A percentile compares a stretch with the other conserved stretches of the same genome.
These are phyloP conservation scores for Desmodesmus armatus DNA, from an alignment of 139 green algal genomes.

Conservation along the genomic window DNA sequence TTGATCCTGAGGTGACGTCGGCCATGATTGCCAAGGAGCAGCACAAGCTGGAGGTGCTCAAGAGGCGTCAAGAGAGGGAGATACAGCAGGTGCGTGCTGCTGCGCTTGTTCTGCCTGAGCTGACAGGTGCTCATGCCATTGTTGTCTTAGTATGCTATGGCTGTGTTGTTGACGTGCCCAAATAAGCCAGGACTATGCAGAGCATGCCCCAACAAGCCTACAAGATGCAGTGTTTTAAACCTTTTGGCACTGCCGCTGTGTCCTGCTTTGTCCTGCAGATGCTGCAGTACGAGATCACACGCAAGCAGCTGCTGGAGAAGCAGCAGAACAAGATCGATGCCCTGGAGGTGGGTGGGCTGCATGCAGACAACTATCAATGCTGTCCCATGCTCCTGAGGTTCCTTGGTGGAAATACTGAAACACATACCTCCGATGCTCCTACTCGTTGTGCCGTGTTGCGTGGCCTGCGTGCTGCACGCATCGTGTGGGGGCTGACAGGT, in stretches of 20 bases:
- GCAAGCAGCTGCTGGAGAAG: conserved; percentile 77
- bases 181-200: too few relatives aligned
- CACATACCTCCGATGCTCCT: too few relatives aligned
- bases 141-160: neutral
- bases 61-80: conserved; percentile 82
- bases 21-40: conserved; percentile 79
- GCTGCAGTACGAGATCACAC: conserved; percentile 75
- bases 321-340: conserved; percentile 71
- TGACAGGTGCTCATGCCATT: neutral
- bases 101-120: neutral
- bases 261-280: conserved; percentile 58
- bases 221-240: neutral
- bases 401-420: neutral
- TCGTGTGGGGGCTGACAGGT: too few relatives aligned
- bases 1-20: conserved; percentile 14
- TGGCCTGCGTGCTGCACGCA: conserved; percentile 28
- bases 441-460: neutral
- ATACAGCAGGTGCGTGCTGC: conserved; percentile 61
- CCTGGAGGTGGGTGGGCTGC: too few relatives aligned
- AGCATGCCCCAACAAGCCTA: too few relatives aligned
- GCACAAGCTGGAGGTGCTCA: conserved; percentile 85
- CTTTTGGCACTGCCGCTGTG: neutral
- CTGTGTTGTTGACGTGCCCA: too few relatives aligned
- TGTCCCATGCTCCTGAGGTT: neutral
- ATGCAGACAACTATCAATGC: too few relatives aligned